Conservation (phyloP, 1,284 basidiomycete species). For the Boletellus deceptivus region DNA sequence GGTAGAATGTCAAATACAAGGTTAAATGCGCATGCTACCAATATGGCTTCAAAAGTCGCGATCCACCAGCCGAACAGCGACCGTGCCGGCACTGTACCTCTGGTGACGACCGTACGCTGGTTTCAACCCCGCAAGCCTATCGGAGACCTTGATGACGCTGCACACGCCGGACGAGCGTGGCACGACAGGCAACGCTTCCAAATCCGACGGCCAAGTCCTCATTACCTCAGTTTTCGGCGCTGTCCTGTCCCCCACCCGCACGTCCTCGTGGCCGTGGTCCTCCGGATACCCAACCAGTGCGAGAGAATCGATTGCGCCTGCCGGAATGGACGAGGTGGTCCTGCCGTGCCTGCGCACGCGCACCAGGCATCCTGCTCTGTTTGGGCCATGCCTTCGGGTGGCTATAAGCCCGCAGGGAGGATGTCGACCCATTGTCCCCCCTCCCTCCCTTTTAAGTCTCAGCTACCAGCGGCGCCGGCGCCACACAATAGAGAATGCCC, state of each 20-base stretch:
- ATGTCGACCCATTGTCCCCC: conserved; percentile 3
- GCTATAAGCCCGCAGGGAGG: conserved; percentile 21
- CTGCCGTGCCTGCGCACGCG: conserved; percentile 19
- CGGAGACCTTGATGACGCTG: no score
- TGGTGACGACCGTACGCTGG: no score
- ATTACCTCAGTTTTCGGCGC: conserved; percentile 21
- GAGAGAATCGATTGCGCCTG: neutral
- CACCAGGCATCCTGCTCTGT: conserved; percentile 22
- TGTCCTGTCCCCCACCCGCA: neutral
- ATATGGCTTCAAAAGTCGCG: no score
- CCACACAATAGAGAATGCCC: conserved; percentile 19
- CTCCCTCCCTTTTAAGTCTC: conserved; percentile 6
- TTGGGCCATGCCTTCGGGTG: conserved; percentile 19
- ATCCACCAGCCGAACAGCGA: no score
- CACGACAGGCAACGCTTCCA: conserved; percentile 6
- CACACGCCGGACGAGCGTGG: conserved; percentile 21
- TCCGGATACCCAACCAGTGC: conserved; percentile 7
- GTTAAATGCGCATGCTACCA: no score
- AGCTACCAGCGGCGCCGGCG: conserved; percentile 6
- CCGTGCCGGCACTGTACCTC: no score
- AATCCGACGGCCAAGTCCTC: conserved; percentile 13
- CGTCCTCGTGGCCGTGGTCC: conserved; percentile 17
- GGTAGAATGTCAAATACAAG: no score
- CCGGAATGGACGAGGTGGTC: conserved; percentile 12
- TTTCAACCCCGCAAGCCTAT: no score